Conservation (phyloP, 352 stramenopile genomes). For the Phytophthora tubulina region DNA sequence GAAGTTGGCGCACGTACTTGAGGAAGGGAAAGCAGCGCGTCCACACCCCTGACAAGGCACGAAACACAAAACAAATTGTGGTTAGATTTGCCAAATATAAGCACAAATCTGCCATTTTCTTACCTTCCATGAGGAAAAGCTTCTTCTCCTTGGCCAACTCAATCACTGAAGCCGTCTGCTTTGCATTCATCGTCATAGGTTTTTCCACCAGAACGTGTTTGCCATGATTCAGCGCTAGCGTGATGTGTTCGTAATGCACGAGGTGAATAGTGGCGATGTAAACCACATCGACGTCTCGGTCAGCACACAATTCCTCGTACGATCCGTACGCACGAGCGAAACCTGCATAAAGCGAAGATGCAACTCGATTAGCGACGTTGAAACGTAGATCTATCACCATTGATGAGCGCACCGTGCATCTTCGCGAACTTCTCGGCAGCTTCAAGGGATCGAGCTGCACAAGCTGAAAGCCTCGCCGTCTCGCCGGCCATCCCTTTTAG, state of each 20-base stretch:
- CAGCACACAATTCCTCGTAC: conserved; percentile 85
- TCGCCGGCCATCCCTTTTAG: conserved; percentile 34
- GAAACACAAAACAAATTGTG: conserved; percentile 40
- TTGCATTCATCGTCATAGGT: conserved; percentile 87
- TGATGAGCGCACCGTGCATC: conserved; percentile 42
- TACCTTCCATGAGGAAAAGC: conserved; percentile 84
- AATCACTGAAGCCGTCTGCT: conserved; percentile 77
- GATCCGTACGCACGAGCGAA: conserved; percentile 74
- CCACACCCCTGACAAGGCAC: conserved; percentile 72
- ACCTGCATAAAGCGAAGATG: conserved; percentile 23
- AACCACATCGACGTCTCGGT: conserved; percentile 87
- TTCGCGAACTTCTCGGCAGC: conserved; percentile 55
- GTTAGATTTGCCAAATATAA: neutral
- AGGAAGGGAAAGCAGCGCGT: conserved; percentile 85
- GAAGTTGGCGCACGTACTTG: conserved; percentile 63
- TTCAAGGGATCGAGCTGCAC: conserved; percentile 56
- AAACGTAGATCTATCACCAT: conserved; percentile 36
- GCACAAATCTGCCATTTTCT: conserved; percentile 46
- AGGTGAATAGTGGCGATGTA: conserved; percentile 92
- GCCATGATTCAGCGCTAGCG: conserved; percentile 74
- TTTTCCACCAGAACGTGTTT: conserved; percentile 96
- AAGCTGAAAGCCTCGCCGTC: conserved; percentile 42
- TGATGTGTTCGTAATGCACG: conserved; percentile 76
- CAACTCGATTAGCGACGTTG: neutral
- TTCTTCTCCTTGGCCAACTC: conserved; percentile 64